Base-by-base conservation (phyloP, 2,329 filamentous ascomycete genomes). In the Sordariomycetes sp. region DNA sequence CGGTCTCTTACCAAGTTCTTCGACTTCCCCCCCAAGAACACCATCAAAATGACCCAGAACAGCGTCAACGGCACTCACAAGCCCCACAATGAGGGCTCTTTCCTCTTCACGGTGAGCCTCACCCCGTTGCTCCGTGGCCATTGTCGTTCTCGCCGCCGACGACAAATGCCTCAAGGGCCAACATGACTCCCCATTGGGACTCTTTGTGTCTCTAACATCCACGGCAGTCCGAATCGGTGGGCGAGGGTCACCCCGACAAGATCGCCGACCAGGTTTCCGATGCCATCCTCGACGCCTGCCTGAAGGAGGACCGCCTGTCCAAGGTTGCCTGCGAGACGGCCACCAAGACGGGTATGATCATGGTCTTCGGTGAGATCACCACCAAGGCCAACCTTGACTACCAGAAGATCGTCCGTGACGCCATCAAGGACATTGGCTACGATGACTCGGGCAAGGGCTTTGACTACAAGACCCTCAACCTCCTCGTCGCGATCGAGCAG, bases 381-480 rank as follows among this genome's bases (percentile, higher is more conserved):
- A 97, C 94, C 79, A 94, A 95, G 80, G 86, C 92, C 75, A 81
- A 79, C 65, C 79, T 97, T 67, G 94, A 99, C 82, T 99, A 96
- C 87, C 94, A 99, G 76, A 95, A 91, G 81, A 81, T 96, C 68
- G 90, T 99, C 74, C 92, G 94, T 74, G 76, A 85, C 63, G 84
- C 91, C 72, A 90, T 99, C 84, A 92, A 96, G 84, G 92, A 95
- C 72, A 99, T 99, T 70, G 94, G 94, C 68, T 99, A 97, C 77
- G 94, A 99, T 77, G 84, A 87, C 76, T 97, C 94, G 58, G 80
- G 82, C 68, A 99, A 99, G 86, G 94, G 94, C 62, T 99, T 99
- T 77, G 94, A 99, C 80, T 96, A 96, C 90, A 97, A 97, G 87
- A 99, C 94, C 66, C 92, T 88, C 81, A 97, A 96, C 80, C 84